Evolutionary conservation across 1,139 yeast species (phyloP), one percentile per base, ranked within the genome.

Genomic region (Blastobotrys serpentis): DNA sequence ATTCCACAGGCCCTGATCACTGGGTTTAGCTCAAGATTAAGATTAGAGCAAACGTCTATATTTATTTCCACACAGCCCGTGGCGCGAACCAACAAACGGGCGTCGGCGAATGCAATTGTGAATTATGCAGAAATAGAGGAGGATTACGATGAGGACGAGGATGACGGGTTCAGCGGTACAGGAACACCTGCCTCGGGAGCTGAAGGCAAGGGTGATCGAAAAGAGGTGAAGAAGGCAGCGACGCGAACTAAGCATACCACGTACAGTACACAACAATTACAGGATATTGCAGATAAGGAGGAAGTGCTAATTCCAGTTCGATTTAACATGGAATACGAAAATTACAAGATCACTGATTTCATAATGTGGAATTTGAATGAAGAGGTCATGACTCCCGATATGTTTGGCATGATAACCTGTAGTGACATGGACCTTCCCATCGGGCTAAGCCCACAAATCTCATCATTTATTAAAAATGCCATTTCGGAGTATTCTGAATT

Each of bases 291-390:
- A 7, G 70, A 68, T 18, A 54, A 59, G 17, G 69, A 67, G 14
- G 72, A 67, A 50, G 68, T 78, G 2, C 70, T 89, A 44, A 81
- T 92, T 19, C 98, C 99, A 1, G 82, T 92, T 26, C 79, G 88
- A 54, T 69, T 94, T 34, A 81, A 80, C 49, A 66, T 90, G 33
- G 96, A 88, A 54, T 79, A 82, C 54, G 83, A 84, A 49, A 77
- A 78, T 30, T 68, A 59, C 52, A 60, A 86, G 51, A 74, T 90
- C 22, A 82, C 80, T 17, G 99, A 92, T 62, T 81, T 82, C 53
- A 82, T 94, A 60, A 77, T 90, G 77, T 92, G 98, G 98, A 89
- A 92, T 62, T 62, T 86, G 42, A 82, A 84, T 60, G 98, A 92
- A 62, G 70, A 79, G 16, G 65, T 63, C 18, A 73, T 90, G 19